Evolutionary conservation across 345 rosid species (phyloP).

Genomic region (Heritiera littoralis): DNA sequence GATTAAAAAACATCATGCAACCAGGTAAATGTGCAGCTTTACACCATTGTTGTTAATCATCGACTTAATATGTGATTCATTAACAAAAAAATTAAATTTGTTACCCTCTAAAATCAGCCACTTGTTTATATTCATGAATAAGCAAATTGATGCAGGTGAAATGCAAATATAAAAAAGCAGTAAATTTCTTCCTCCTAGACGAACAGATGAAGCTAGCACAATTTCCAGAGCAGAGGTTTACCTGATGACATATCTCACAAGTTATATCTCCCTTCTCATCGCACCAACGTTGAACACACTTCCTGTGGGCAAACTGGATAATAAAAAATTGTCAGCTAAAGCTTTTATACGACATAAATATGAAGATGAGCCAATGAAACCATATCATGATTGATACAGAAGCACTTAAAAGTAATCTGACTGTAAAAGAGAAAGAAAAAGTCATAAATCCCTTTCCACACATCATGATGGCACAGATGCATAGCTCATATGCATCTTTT

Average conservation of each 20-base stretch:
- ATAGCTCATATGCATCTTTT: not conserved
- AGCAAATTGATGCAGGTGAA: slow-evolving; percentile 2
- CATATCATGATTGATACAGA: not conserved
- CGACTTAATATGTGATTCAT: not conserved
- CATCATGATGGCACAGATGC: not conserved
- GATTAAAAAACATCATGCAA: slow-evolving; percentile 1
- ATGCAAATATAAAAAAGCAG: not conserved
- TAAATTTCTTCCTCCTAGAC: slow-evolving; percentile 3
- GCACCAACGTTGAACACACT: slow-evolving; percentile 97
- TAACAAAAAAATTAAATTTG: not conserved
- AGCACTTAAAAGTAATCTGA: not conserved
- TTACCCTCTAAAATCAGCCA: slow-evolving; percentile 5
- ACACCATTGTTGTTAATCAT: not conserved
- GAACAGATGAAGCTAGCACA: not conserved
- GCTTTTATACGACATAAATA: not conserved
- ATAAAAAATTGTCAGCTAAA: slow-evolving; percentile 17
- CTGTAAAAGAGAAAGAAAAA: not conserved
- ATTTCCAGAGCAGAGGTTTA: slow-evolving; percentile 28
- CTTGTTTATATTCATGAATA: not conserved
- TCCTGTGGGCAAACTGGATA: slow-evolving; percentile 86
- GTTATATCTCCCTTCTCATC: slow-evolving; percentile 85
- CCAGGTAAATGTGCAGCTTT: not conserved
- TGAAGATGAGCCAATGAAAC: not conserved
- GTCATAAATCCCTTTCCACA: not conserved
- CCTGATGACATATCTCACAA: slow-evolving; percentile 96